These are phyloP conservation scores for Didymella lethalis DNA, from an alignment of 2,329 filamentous ascomycete genomes.

Conservation along the genomic window DNA sequence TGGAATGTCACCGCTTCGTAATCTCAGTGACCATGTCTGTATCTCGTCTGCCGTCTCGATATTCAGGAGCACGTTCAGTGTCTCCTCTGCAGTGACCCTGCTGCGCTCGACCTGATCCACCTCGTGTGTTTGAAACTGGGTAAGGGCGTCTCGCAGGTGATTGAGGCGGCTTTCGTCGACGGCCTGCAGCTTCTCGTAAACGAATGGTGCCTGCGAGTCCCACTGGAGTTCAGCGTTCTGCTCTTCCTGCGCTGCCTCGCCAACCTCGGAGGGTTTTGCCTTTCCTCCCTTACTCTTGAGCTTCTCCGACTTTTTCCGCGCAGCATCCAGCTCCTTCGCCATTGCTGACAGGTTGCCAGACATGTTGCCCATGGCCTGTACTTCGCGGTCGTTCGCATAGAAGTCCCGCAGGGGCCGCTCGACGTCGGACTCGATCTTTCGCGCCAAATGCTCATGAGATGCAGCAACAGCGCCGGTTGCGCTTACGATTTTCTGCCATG, in stretches of 20 bases:
- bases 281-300: slow-evolving; percentile 79
- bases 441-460: slow-evolving; percentile 81
- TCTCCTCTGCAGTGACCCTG: slow-evolving; percentile 77
- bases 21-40: slow-evolving; percentile 68
- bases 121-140: slow-evolving; percentile 92
- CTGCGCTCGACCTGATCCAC: slow-evolving; percentile 83
- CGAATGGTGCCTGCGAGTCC: slow-evolving; percentile 92
- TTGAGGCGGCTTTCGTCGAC: slow-evolving; percentile 90
- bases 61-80: slow-evolving; percentile 82
- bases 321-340: slow-evolving; percentile 83
- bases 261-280: slow-evolving; percentile 78
- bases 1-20: slow-evolving; percentile 51
- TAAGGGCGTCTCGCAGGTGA: slow-evolving; percentile 87
- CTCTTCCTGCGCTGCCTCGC: slow-evolving; percentile 74
- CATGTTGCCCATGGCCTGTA: slow-evolving; percentile 81
- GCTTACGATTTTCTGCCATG: slow-evolving; percentile 87
- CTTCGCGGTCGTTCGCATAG: slow-evolving; percentile 72
- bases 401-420: slow-evolving; percentile 84
- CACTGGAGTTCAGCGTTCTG: slow-evolving; percentile 84
- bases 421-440: slow-evolving; percentile 86
- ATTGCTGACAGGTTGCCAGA: slow-evolving; percentile 80
- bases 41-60: slow-evolving; percentile 89
- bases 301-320: slow-evolving; percentile 86
- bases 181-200: slow-evolving; percentile 91
- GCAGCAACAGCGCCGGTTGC: slow-evolving; percentile 82